Evolutionary conservation across 805 yeast species (phyloP), one percentile per base, ranked within the genome.

Genomic region (Hanseniaspora occidentalis): DNA sequence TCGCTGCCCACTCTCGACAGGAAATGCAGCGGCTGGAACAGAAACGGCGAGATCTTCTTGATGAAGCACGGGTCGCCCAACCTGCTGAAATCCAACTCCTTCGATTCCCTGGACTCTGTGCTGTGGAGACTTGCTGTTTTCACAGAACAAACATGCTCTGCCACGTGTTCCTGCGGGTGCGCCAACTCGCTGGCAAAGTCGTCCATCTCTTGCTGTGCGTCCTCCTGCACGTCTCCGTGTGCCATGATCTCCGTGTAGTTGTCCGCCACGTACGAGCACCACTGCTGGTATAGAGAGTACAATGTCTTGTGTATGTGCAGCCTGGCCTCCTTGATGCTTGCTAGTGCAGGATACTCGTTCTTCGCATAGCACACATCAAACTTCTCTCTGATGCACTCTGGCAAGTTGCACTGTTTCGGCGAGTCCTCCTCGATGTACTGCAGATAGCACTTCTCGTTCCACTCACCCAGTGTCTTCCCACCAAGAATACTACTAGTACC

Each of bases 361-460:
- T 33, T 14, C 7, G 13, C 27, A 31, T 45, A 45, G 40, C 53
- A 49, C 8, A 37, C 37, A n/a, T 48, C 51, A 23, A 57, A 57
- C 6, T 37, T 33, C 17, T 41, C 45, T 29, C 48, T 46, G 20
- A 52, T 48, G 4, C 43, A 45, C 38, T 49, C 50, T 11, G 61
- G 58, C 27, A 58, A 43, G 40, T 58, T 57, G 36, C 61, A 54
- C 40, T 58, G 59, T 46, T 44, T 44, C 7, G 54, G 51, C 3
- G 61, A 47, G 44, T 56, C 51, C 14, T 45, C 47, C 24, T 41
- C 41, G 20, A 58, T 51, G 40, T 49, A 58, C 24, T 40, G 45
- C 4, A 40, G 29, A 41, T 54, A 56, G 16, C 55, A 39, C n/a
- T 35, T 20, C 4, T 45, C 41, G 40, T 49, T 50, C 61, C 61